A percentile compares a stretch with the other conserved stretches of the same genome.
Evolutionary conservation across 805 yeast genomes (phyloP).

Genomic region (Candida endomychidarum): DNA sequence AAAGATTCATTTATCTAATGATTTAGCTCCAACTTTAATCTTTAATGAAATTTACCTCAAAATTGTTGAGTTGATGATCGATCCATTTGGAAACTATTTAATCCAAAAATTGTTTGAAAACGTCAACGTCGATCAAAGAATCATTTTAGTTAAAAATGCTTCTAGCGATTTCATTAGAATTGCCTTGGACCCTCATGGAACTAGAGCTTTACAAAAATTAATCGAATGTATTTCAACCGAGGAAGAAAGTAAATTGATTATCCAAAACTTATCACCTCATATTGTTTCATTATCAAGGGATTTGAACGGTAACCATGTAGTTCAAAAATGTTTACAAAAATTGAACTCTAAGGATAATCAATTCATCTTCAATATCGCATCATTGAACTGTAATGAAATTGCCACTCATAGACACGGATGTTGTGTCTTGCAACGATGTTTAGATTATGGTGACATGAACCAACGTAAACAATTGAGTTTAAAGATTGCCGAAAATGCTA

Average conservation of each 20-base stretch:
- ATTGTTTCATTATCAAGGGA: constrained; percentile 83
- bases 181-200: constrained; percentile 93
- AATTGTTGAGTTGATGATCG: constrained; percentile 86
- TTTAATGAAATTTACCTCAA: constrained; percentile 77
- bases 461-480: constrained; percentile 70
- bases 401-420: constrained; percentile 98
- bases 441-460: constrained; percentile 76
- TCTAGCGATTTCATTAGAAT: constrained; percentile 72
- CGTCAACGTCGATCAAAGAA: constrained; percentile 67
- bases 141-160: constrained; percentile 66
- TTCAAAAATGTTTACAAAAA: constrained; percentile 85
- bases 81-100: constrained; percentile 96
- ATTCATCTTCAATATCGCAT: constrained; percentile 86
- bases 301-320: constrained; percentile 94
- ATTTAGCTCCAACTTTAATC: constrained; percentile 68
- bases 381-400: constrained; percentile 68
- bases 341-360: constrained; percentile 69
- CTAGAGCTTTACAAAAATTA: constrained; percentile 89
- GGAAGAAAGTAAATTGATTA: constrained; percentile 68
- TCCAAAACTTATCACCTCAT: constrained; percentile 60
- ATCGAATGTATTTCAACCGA: constrained; percentile 76
- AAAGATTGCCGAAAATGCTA: constrained; percentile 67
- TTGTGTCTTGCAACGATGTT: constrained; percentile 92
- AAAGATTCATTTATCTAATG: constrained; percentile 11
- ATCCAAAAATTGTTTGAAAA: constrained; percentile 87